Base-by-base conservation (phyloP, 495 filamentous ascomycete genomes). In the Aspergillus steynii region DNA sequence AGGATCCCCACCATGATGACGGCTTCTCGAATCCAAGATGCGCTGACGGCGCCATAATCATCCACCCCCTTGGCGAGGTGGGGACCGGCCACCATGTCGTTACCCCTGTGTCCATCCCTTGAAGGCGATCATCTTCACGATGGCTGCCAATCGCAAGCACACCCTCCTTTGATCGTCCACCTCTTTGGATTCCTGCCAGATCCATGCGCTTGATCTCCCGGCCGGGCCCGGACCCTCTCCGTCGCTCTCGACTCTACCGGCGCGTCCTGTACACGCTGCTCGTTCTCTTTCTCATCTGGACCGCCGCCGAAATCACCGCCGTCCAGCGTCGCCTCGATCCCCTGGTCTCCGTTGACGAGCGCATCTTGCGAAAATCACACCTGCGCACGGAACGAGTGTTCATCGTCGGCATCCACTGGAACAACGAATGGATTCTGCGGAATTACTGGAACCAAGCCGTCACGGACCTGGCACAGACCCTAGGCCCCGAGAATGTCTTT, bases 331-430 rank as follows among this genome's bases (percentile, higher is more conserved):
- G 28, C 25, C 49, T 54, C 51, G 25, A 54, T 27, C 51, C 26
- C 51, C 20, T 28, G 29, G 15, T 34, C 51, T 34, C 51, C 51
- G 29, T 14, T 15, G 56, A 50, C 26, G 72, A 81, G 61, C 80
- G 81, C 3, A 79, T 90, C 59, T 90, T 12, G 37, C 37, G 37
- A 8, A 42, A 42, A 42, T 42, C 37, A 8, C 37, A 42, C 3
- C 12, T 10, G 10, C 37, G 2, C 37, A 4, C 9, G 3, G 37
- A 42, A 10, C 37, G 37, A 3, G 37, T 42, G 37, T 42, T 79
- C 71, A 86, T 90, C 55, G 83, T 87, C 5, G 83, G 82, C 62
- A 73, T 85, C 58, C 86, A 89, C 62, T 90, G 88, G 84, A 91
- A 90, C 72, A 87, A 85, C 63, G 88, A 85, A 59, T 50, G 65